A percentile compares a stretch with the other conserved stretches of the same genome.
phyloP scores from a whole-genome alignment of 2,329 filamentous ascomycete genomes.

The Verticillium nonalfalfae region DNA sequence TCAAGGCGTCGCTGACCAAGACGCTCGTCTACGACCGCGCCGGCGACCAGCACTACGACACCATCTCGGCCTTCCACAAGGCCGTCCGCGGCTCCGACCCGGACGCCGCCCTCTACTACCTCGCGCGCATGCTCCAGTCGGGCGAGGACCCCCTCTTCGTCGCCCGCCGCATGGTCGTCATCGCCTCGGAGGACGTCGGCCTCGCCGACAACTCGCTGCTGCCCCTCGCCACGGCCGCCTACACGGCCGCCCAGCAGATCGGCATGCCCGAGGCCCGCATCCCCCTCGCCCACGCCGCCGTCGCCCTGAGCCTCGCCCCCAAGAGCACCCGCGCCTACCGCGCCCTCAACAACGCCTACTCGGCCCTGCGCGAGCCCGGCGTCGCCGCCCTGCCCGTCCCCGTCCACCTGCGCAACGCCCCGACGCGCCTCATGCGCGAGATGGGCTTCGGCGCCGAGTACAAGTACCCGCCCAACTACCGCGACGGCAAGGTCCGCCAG shows the following conservation, averaged over 20 bases:
- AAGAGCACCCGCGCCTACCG: constrained; percentile 88
- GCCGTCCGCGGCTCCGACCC: constrained; percentile 81
- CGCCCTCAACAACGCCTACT: constrained; percentile 72
- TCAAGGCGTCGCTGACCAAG: constrained; percentile 81
- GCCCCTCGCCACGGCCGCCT: constrained; percentile 76
- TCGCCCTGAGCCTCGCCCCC: constrained; percentile 71
- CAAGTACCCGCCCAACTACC: constrained; percentile 93
- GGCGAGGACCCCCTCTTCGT: constrained; percentile 93
- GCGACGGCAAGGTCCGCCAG: constrained; percentile 74
- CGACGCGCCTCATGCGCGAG: constrained; percentile 88
- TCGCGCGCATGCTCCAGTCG: constrained; percentile 90
- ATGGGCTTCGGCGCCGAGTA: constrained; percentile 86
- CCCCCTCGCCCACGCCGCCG: constrained; percentile 79
- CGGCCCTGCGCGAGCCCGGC: constrained; percentile 75
- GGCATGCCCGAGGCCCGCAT: constrained; percentile 94
- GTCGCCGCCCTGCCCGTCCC: constrained; percentile 78
- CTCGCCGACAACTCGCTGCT: constrained; percentile 82
- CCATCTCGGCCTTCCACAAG: constrained; percentile 95
- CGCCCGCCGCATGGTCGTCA: constrained; percentile 86
- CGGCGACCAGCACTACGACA: constrained; percentile 96
- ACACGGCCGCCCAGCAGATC: constrained; percentile 84
- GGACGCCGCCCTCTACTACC: constrained; percentile 88
- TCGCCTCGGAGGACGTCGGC: constrained; percentile 90
- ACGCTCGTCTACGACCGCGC: constrained; percentile 92
- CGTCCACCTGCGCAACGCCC: constrained; percentile 83